Conservation (phyloP, 1,284 basidiomycete genomes). For the Pseudozyma thailandica region DNA sequence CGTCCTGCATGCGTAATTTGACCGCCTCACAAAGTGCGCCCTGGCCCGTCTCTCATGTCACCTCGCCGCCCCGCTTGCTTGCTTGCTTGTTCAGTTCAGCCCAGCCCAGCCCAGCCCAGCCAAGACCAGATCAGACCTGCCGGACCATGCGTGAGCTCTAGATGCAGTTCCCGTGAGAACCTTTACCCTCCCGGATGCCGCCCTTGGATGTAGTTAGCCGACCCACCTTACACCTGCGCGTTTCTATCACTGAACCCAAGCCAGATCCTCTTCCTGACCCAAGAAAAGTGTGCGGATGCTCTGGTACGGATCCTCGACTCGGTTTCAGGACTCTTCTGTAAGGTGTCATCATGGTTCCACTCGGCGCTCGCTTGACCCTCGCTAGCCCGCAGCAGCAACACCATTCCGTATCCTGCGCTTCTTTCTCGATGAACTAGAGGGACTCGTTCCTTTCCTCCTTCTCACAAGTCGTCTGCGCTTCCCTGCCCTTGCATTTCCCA, state of each 20-base stretch:
- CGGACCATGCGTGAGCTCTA: not conserved
- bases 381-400: no score
- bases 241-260: not conserved
- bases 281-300: not conserved
- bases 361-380: constrained; percentile 6
- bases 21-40: no score
- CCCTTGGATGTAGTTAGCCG: no score
- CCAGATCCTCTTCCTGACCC: not conserved
- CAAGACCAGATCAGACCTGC: no score
- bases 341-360: constrained; percentile 20
- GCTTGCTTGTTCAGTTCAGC: constrained; percentile 3
- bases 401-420: no score
- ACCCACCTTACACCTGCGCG: constrained; percentile 1
- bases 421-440: no score
- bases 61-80: not conserved
- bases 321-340: not conserved
- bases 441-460: no score
- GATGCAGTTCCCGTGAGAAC: constrained; percentile 1
- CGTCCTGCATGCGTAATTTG: no score
- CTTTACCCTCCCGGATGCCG: constrained; percentile 1
- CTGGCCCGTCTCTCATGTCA: no score
- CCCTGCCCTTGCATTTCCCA: no score
- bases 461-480: no score
- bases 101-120: no score
- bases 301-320: not conserved